These are phyloP conservation scores for Dendrobium huoshanense DNA, from an alignment of 106 monocot genomes.

Conservation along the genomic window DNA sequence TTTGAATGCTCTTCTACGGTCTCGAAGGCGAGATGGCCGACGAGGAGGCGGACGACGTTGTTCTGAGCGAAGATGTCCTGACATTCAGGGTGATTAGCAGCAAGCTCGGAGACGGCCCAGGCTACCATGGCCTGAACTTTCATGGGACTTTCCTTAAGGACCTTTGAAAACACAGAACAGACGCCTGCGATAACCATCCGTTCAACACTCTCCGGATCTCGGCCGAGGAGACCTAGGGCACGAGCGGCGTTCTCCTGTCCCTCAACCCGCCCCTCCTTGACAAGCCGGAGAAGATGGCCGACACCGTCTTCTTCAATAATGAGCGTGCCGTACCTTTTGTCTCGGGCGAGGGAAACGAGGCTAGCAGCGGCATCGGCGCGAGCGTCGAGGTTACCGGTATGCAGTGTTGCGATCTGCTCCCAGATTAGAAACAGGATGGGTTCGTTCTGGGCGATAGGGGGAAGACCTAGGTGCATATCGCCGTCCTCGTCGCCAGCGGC, in stretches of 20 bases:
- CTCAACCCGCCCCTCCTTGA: constrained; percentile 62
- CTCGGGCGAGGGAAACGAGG: constrained; percentile 70
- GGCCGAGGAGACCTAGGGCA: constrained; percentile 54
- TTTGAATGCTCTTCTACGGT: constrained; percentile 84
- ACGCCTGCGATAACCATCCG: constrained; percentile 51
- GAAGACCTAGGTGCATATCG: constrained; percentile 52
- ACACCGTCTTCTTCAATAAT: constrained; percentile 86
- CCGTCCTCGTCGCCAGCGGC: constrained; percentile 39
- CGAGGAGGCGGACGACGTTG: constrained; percentile 73
- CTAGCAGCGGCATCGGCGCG: constrained; percentile 52
- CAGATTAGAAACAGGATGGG: constrained; percentile 77
- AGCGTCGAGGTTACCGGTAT: constrained; percentile 36
- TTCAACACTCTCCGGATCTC: constrained; percentile 61
- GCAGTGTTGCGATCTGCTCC: constrained; percentile 69
- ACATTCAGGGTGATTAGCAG: constrained; percentile 40
- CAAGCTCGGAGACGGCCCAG: constrained; percentile 74
- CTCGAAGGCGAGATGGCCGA: constrained; percentile 82
- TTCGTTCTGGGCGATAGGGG: constrained; percentile 84
- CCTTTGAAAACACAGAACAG: constrained; percentile 58
- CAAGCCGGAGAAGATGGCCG: constrained; percentile 50
- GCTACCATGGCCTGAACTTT: constrained; percentile 68
- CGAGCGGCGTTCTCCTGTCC: constrained; percentile 69
- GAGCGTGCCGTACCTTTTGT: constrained; percentile 54
- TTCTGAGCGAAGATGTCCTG: constrained; percentile 75
- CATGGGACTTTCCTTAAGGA: constrained; percentile 72